Conservation (phyloP, 805 yeast species). For the Spathaspora hagerdaliae region DNA sequence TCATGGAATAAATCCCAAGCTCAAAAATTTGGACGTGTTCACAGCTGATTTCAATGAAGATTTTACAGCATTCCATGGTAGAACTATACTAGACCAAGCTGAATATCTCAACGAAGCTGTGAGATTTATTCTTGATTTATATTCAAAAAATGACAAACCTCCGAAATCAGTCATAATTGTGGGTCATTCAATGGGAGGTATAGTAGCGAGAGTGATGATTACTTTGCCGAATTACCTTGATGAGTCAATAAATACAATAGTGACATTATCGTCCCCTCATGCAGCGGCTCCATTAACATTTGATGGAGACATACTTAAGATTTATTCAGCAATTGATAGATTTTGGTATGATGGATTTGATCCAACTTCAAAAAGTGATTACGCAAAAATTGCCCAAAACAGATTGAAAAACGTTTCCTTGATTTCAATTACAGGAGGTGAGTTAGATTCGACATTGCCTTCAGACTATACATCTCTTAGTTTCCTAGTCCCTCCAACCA, state of each 20-base stretch:
- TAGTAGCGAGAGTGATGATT: conserved; percentile 82
- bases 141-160: conserved; percentile 36
- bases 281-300: conserved; percentile 89
- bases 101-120: conserved; percentile 89
- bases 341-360: conserved; percentile 72
- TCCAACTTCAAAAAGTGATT: conserved; percentile 1
- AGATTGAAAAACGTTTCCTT: conserved; percentile 60
- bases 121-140: conserved; percentile 65
- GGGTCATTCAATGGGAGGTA: conserved; percentile 98
- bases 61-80: conserved; percentile 92
- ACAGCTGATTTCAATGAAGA: conserved; percentile 95
- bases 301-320: conserved; percentile 78
- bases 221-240: conserved; percentile 71
- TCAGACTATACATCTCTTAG: conserved; percentile 83
- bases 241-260: conserved; percentile 73
- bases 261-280: conserved; percentile 90
- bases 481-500: conserved; percentile 63
- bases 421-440: conserved; percentile 88
- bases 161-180: conserved; percentile 74
- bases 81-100: conserved; percentile 90
- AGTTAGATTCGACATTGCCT: conserved; percentile 71
- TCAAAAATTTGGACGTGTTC: conserved; percentile 71
- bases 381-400: conserved; percentile 32
- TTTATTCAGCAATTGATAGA: conserved; percentile 69
- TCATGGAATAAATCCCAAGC: conserved; percentile 24